Conservation (phyloP, 352 stramenopile genomes). For the Globisporangium okanoganense region DNA sequence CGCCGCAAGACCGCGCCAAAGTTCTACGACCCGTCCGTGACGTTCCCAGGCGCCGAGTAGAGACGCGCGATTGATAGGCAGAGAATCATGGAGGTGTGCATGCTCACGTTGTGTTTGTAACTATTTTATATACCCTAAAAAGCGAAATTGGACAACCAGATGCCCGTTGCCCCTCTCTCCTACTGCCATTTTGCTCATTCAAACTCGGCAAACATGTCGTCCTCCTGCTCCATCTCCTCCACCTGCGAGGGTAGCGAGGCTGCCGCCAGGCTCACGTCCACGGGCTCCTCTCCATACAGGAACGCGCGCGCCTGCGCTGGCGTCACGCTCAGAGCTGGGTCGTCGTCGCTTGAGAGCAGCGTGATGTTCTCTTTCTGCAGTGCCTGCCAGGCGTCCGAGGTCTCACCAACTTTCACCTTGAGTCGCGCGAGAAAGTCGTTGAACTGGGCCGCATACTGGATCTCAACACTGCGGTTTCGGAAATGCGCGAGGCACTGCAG, state of each 20-base stretch:
- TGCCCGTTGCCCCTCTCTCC: neutral
- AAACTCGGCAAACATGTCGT: slow-evolving; percentile 84
- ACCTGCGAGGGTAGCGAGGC: slow-evolving; percentile 60
- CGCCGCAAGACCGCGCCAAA: slow-evolving; percentile 62
- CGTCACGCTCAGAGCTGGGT: slow-evolving; percentile 50
- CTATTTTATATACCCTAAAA: slow-evolving; percentile 9
- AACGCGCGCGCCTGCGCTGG: slow-evolving; percentile 49
- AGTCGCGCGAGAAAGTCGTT: slow-evolving; percentile 66
- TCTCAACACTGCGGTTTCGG: slow-evolving; percentile 58
- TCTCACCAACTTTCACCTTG: slow-evolving; percentile 39
- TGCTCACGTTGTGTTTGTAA: neutral
- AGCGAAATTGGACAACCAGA: neutral
- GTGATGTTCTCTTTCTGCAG: slow-evolving; percentile 56
- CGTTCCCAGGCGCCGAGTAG: slow-evolving; percentile 79
- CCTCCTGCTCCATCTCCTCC: slow-evolving; percentile 58
- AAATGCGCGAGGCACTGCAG: slow-evolving; percentile 72
- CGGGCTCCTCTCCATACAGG: slow-evolving; percentile 54
- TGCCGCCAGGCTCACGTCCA: slow-evolving; percentile 34
- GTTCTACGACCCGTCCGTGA: slow-evolving; percentile 66
- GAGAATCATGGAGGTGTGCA: neutral
- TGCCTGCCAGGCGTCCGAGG: slow-evolving; percentile 46
- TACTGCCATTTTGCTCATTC: slow-evolving; percentile 29
- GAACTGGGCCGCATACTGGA: slow-evolving; percentile 73
- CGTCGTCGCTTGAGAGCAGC: slow-evolving; percentile 49
- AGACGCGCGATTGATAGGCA: too few relatives aligned